Evolutionary conservation across 768 basidiomycete species (phyloP).

Genomic region (Pholiota microspora): DNA sequence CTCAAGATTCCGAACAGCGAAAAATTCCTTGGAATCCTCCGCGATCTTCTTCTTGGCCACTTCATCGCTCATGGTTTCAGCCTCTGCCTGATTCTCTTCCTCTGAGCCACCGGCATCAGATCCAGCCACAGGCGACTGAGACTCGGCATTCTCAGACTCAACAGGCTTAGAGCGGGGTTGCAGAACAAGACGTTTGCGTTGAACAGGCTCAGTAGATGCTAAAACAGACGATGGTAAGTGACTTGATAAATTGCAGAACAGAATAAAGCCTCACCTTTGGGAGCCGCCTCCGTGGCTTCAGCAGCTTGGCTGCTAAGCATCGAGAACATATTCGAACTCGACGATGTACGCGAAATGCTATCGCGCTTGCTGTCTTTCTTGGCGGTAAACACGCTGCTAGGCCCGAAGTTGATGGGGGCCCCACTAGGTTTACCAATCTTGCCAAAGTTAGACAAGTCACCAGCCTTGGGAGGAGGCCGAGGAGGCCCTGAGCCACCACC

Average conservation of each 20-base stretch:
- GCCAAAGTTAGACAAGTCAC: constrained; percentile 85
- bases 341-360: constrained; percentile 76
- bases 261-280: constrained; percentile 43
- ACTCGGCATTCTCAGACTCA: constrained; percentile 36
- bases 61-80: constrained; percentile 55
- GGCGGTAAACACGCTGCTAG: constrained; percentile 77
- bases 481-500: constrained; percentile 40
- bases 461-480: constrained; percentile 72
- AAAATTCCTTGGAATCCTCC: constrained; percentile 87
- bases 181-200: constrained; percentile 73
- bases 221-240: constrained; percentile 2
- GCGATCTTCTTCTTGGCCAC: constrained; percentile 74
- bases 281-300: constrained; percentile 47
- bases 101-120: constrained; percentile 50
- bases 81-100: constrained; percentile 38
- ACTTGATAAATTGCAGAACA: constrained; percentile 2
- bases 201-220: constrained; percentile 45
- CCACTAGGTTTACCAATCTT: constrained; percentile 72
- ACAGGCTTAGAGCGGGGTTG: constrained; percentile 75
- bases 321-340: constrained; percentile 84
- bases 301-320: constrained; percentile 66
- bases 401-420: constrained; percentile 71
- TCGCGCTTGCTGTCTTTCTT: constrained; percentile 71
- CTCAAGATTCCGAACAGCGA: constrained; percentile 75
- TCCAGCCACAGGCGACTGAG: constrained; percentile 45